These are phyloP conservation scores for Phaeophleospora eucalypticola DNA, from an alignment of 2,329 filamentous ascomycete species.

Conservation along the genomic window DNA sequence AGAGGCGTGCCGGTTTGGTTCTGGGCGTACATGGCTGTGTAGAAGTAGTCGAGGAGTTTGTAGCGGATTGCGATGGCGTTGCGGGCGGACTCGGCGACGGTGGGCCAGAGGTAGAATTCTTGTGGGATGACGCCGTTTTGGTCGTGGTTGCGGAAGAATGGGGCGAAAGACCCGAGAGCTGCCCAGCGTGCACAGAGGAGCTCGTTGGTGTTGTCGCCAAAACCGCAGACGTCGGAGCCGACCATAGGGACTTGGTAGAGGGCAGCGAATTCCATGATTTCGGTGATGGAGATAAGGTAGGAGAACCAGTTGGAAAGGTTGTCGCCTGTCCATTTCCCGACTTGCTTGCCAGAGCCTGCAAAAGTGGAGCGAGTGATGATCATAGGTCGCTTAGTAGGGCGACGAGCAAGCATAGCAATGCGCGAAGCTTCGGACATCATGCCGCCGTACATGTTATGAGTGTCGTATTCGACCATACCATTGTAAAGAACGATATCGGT, in stretches of 20 bases:
- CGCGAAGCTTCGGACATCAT: slow-evolving; percentile 68
- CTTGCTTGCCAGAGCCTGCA: slow-evolving; percentile 61
- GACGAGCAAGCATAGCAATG: slow-evolving; percentile 61
- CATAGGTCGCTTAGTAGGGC: slow-evolving; percentile 61
- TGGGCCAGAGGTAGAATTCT: slow-evolving; percentile 68
- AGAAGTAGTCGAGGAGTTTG: slow-evolving; percentile 72
- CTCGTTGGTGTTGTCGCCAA: slow-evolving; percentile 62
- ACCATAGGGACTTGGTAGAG: slow-evolving; percentile 49
- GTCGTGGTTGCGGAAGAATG: slow-evolving; percentile 75
- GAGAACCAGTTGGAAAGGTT: slow-evolving; percentile 43
- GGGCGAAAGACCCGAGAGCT: slow-evolving; percentile 65
- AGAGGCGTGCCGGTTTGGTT: slow-evolving; percentile 59
- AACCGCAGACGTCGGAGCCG: slow-evolving; percentile 70
- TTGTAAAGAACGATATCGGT: slow-evolving; percentile 66
- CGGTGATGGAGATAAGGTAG: slow-evolving; percentile 41
- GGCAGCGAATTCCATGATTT: slow-evolving; percentile 44
- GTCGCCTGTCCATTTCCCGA: slow-evolving; percentile 61
- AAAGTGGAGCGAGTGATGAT: slow-evolving; percentile 75
- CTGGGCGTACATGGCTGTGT: slow-evolving; percentile 65
- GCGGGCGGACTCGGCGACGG: slow-evolving; percentile 60
- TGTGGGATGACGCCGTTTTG: slow-evolving; percentile 52
- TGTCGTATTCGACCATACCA: slow-evolving; percentile 66
- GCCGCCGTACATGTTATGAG: slow-evolving; percentile 71
- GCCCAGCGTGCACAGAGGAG: slow-evolving; percentile 73
- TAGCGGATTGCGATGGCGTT: slow-evolving; percentile 71